A percentile compares a stretch with the other conserved stretches of the same genome.
These are phyloP conservation scores for Bocquillonia castaneifolia DNA, from an alignment of 441 rosid genomes.

Conservation along the genomic window DNA sequence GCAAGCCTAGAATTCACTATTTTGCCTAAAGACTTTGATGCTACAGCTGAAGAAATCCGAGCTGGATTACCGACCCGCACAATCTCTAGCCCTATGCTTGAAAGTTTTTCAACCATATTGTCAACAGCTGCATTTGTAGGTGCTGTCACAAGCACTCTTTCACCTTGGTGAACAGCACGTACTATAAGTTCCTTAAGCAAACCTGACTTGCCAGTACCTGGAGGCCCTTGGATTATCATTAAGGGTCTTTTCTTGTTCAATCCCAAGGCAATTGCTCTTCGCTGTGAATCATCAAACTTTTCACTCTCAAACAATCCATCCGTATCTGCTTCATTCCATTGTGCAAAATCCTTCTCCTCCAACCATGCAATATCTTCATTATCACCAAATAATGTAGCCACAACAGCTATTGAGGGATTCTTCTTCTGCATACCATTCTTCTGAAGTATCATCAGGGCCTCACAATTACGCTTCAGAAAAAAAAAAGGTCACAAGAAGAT, in stretches of 20 bases:
- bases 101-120: conserved; percentile 92
- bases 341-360: conserved; percentile 50
- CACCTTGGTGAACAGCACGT: conserved; percentile 78
- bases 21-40: conserved; percentile 78
- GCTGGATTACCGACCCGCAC: conserved; percentile 97
- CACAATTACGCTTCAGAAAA: conserved; percentile 81
- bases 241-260: conserved; percentile 74
- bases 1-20: conserved; percentile 76
- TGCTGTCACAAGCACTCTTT: conserved; percentile 89
- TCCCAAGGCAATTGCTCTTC: conserved; percentile 64
- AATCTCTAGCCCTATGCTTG: conserved; percentile 54
- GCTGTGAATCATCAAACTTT: conserved; percentile 65
- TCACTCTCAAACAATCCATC: conserved; percentile 40
- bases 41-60: conserved; percentile 75
- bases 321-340: conserved; percentile 57
- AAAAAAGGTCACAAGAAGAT: conserved; percentile 22
- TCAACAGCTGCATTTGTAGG: conserved; percentile 98
- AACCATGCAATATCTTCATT: conserved; percentile 66
- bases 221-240: conserved; percentile 88
- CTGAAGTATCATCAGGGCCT: conserved; percentile 91
- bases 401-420: conserved; percentile 69
- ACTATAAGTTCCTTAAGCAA: conserved; percentile 76
- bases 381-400: conserved; percentile 85
- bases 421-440: conserved; percentile 84
- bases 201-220: conserved; percentile 94